Base-by-base conservation (phyloP, 495 filamentous ascomycete genomes). In the Poronia punctata region DNA sequence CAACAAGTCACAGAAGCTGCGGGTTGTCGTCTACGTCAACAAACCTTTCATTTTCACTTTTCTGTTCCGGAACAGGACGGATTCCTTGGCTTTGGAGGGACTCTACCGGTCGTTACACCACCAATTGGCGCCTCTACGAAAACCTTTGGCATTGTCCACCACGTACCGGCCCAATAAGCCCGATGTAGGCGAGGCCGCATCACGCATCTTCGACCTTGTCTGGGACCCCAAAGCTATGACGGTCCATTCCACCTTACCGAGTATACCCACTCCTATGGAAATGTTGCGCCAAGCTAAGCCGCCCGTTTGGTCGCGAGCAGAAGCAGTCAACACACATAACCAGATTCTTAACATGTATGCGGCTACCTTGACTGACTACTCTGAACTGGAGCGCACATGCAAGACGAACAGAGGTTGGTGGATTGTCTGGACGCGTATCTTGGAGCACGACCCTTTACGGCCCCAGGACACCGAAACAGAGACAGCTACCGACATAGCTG, bases 381-480 rank as follows among this genome's bases (percentile, higher is more conserved):
- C 70, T 10, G 87, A 90, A 52, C 57, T 82, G 5, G 93, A 97
- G 61, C 67, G 84, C n/a, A 96, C 84, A 9, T 85, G 81, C 61
- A 94, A 95, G 70, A 97, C 89, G 4, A 83, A 69, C 33, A 75
- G 88, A 7, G 88, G 88, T 1, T 98, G 90, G 89, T 98, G 93
- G 92, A 71, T 97, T 19, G 84, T 96, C 35, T 97, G 93, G 89
- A 87, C 84, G 37, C 72, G 84, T 27, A 65, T 90, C 7, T 66
- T 80, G 7, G 65, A 70, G 50, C 66, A 51, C 27, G 65, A 53
- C 2, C 31, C 35, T 27, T 28, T 26, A 10, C 49, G 5, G 5
- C 34, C 7, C 17, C 41, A 45, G 1, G 24, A 12, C 22, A 1
- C 41, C 1, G 33, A 37, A 1, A 8, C 14, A 10, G 41, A 28